phyloP scores from a whole-genome alignment of 2,329 filamentous ascomycete species.

The Calonectria pseudoturangicola region DNA sequence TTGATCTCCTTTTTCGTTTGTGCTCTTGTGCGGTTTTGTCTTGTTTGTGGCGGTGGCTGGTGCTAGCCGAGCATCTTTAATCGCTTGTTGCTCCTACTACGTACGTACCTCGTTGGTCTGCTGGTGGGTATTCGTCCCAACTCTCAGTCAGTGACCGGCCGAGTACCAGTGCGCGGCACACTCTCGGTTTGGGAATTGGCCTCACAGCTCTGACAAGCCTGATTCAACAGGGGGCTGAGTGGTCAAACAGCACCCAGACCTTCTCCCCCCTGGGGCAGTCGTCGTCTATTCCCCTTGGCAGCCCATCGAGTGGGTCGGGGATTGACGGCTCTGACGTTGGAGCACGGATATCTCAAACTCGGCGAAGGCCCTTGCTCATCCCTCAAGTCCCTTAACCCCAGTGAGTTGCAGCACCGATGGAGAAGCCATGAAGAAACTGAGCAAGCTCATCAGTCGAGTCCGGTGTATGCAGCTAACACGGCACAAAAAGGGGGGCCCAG shows the following conservation, averaged over 20 bases:
- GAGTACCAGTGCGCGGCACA: slow-evolving; percentile 20
- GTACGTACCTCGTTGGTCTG: not conserved
- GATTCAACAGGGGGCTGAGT: slow-evolving; percentile 9
- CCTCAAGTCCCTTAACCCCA: slow-evolving; percentile 6
- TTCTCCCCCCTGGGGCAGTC: slow-evolving; percentile 17
- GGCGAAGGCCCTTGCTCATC: slow-evolving; percentile 32
- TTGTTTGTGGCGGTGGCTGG: slow-evolving; percentile 20
- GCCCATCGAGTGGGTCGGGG: slow-evolving; percentile 23
- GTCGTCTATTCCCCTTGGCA: slow-evolving; percentile 29
- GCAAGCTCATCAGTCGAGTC: not conserved
- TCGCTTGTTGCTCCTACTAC: not conserved
- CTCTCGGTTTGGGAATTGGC: slow-evolving; percentile 34
- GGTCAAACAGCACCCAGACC: slow-evolving; percentile 33
- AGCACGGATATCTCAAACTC: slow-evolving; percentile 32
- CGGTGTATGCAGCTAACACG: not conserved
- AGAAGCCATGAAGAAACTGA: slow-evolving; percentile 13
- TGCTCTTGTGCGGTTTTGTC: slow-evolving; percentile 2
- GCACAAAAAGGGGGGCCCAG: not conserved
- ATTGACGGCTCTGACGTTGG: slow-evolving; percentile 22
- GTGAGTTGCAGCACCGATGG: slow-evolving; percentile 24
- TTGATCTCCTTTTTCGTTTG: not conserved
- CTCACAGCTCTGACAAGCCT: slow-evolving; percentile 18
- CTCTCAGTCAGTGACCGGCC: slow-evolving; percentile 20
- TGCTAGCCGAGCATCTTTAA: slow-evolving; percentile 1
- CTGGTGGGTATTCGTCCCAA: slow-evolving; percentile 35